Percentiles rank a stretch among this genome's conserved stretches.
phyloP scores from a whole-genome alignment of 345 rosid genomes.

The Syzygium aromaticum region DNA sequence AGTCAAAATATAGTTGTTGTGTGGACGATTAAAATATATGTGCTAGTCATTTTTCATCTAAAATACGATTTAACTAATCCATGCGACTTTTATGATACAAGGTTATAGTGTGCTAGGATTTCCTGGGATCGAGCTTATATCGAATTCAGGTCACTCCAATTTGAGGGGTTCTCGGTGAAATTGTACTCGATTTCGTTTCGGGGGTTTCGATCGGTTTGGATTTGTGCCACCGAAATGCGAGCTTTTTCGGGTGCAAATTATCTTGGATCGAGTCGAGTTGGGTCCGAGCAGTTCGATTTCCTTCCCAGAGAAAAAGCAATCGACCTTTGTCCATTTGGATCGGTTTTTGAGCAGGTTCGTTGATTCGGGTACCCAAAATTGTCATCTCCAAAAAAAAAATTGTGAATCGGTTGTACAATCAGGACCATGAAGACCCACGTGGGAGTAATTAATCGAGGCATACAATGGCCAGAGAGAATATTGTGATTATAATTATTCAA shows the following conservation, averaged over 20 bases:
- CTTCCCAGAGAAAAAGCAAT: not conserved
- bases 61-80: not conserved
- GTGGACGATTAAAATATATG: not conserved
- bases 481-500: not conserved
- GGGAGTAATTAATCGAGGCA: slow-evolving; percentile 1
- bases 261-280: not conserved
- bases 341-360: slow-evolving; percentile 5
- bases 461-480: not conserved
- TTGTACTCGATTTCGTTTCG: not conserved
- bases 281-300: not conserved
- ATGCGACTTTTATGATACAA: not conserved
- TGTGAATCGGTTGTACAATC: not conserved
- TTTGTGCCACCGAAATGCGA: not conserved
- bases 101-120: not conserved
- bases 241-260: not conserved
- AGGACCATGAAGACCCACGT: slow-evolving; percentile 14
- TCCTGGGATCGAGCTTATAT: not conserved
- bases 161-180: not conserved
- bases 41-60: not conserved
- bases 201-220: not conserved
- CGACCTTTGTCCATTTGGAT: not conserved
- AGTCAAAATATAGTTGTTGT: not conserved
- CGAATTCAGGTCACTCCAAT: too few species aligned
- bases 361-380: not conserved
- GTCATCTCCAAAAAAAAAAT: not conserved